Conservation (phyloP, 2,329 filamentous ascomycete genomes). For the Nemania sp. region DNA sequence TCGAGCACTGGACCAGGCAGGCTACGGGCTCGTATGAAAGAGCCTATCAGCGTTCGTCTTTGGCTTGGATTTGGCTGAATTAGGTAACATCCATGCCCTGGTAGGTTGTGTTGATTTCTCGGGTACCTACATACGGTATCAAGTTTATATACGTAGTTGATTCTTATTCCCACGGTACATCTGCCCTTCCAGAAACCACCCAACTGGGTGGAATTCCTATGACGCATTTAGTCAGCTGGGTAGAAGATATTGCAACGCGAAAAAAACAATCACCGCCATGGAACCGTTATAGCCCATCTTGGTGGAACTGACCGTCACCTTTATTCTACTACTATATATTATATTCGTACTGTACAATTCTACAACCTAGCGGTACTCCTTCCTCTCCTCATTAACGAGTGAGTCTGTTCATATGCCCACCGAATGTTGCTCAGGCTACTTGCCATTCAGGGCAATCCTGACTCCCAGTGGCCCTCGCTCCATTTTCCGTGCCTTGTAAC, state of each 20-base stretch:
- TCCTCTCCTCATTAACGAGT: background rate
- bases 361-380: slow-evolving; percentile 17
- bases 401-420: background rate
- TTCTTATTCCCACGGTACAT: no score
- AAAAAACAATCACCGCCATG: background rate
- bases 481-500: slow-evolving; percentile 19
- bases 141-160: no score
- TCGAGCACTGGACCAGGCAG: no score
- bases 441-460: background rate
- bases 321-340: slow-evolving; percentile 26
- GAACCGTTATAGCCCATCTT: background rate
- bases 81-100: slow-evolving; percentile 23
- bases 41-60: slow-evolving; percentile 32
- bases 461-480: slow-evolving; percentile 11
- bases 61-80: slow-evolving; percentile 25
- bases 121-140: background rate
- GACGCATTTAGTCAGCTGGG: background rate
- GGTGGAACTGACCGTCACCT: background rate
- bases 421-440: slow-evolving; percentile 6
- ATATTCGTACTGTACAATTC: slow-evolving; percentile 29
- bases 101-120: background rate
- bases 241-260: no score
- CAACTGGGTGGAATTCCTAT: background rate
- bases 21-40: background rate
- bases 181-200: background rate